Percentiles rank a stretch among this genome's conserved stretches.
Evolutionary conservation across 345 rosid genomes (phyloP).

Genomic region (Odontarrhena argentea): DNA sequence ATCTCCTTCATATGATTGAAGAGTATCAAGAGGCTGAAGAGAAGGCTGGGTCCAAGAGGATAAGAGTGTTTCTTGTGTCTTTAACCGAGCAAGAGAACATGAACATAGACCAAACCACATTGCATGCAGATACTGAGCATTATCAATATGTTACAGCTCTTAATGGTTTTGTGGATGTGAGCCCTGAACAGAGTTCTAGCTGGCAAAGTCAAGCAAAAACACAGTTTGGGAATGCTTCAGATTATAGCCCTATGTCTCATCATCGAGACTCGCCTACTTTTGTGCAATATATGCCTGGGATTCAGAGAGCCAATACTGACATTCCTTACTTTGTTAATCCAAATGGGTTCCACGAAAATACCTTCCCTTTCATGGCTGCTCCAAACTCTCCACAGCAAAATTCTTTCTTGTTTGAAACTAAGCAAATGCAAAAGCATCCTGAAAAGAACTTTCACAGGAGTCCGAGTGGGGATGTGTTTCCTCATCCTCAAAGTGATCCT

Average conservation of each 20-base stretch:
- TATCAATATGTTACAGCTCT: slow-evolving; percentile 63
- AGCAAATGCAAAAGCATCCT: slow-evolving; percentile 25
- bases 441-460: slow-evolving; percentile 41
- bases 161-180: slow-evolving; percentile 53
- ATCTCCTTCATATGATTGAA: slow-evolving; percentile 69
- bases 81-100: slow-evolving; percentile 44
- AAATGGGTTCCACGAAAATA: slow-evolving; percentile 21
- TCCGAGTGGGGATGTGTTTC: slow-evolving; percentile 43
- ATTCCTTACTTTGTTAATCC: slow-evolving; percentile 36
- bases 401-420: slow-evolving; percentile 37
- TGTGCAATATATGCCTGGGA: slow-evolving; percentile 26
- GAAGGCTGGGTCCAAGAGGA: slow-evolving; percentile 53
- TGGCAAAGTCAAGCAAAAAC: slow-evolving; percentile 48
- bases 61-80: slow-evolving; percentile 63
- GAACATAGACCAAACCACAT: slow-evolving; percentile 5
- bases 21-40: slow-evolving; percentile 62
- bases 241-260: slow-evolving; percentile 41
- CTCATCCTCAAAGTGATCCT: slow-evolving; percentile 18
- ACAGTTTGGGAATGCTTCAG: slow-evolving; percentile 47
- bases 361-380: slow-evolving; percentile 31
- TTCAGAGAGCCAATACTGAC: slow-evolving; percentile 35
- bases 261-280: slow-evolving; percentile 45
- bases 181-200: slow-evolving; percentile 44
- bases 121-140: slow-evolving; percentile 45
- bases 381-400: slow-evolving; percentile 34